Conservation (phyloP, 257 asterid species). For the Solanum dulcamara region DNA sequence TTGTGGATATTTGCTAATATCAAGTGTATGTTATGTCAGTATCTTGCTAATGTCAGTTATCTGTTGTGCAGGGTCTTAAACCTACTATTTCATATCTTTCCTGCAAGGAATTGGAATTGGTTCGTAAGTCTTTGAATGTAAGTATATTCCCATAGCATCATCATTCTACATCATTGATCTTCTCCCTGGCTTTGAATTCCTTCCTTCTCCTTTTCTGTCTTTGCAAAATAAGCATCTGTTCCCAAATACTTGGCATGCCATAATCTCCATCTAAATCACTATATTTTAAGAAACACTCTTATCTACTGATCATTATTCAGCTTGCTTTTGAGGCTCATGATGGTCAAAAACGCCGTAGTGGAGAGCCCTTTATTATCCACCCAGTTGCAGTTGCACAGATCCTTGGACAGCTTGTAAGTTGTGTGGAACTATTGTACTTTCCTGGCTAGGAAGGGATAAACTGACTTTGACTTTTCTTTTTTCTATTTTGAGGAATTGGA, state of each 20-base stretch:
- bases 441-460: neutral
- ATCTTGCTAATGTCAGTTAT: neutral
- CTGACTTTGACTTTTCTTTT: neutral
- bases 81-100: conserved; percentile 73
- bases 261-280: neutral
- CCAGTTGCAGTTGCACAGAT: conserved; percentile 96
- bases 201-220: neutral
- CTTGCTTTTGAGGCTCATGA: conserved; percentile 90
- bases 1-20: neutral
- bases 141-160: conserved; percentile 13
- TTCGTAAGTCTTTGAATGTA: conserved; percentile 58
- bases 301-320: conserved; percentile 8
- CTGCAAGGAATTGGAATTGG: conserved; percentile 59
- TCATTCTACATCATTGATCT: neutral
- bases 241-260: neutral
- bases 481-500: conserved; percentile 56
- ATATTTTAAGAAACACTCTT: neutral
- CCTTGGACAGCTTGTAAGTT: conserved; percentile 85
- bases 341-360: conserved; percentile 95
- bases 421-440: neutral
- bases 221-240: neutral
- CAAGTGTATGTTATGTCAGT: neutral
- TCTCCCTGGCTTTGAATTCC: neutral
- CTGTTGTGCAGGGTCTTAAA: conserved; percentile 52
- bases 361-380: conserved; percentile 86